Percentiles rank a stretch among this genome's conserved stretches.
Evolutionary conservation across 768 basidiomycete genomes (phyloP).

Genomic region (Leucosporidium creatinivorum): DNA sequence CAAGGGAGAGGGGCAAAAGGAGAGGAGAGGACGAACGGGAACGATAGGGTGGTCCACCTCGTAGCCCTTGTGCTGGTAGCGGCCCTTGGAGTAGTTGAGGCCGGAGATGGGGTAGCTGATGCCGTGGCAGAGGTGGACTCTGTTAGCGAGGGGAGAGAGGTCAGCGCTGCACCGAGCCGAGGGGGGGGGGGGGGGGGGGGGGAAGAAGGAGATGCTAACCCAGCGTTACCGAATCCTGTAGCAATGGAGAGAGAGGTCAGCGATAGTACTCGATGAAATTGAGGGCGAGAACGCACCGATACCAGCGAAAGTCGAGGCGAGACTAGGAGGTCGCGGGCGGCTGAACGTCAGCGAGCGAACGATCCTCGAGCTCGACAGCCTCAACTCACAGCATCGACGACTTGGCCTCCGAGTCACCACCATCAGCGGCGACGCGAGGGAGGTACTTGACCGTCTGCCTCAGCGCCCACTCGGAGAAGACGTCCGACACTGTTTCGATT

Average conservation of each 20-base stretch:
- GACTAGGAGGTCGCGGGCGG: conserved; percentile 44
- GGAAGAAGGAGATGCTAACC: conserved; percentile 57
- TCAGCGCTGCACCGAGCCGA: too few species aligned
- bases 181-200: conserved; percentile 49
- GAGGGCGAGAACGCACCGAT: conserved; percentile 51
- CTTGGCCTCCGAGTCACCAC: conserved; percentile 71
- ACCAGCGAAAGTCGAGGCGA: conserved; percentile 89
- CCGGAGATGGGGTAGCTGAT: conserved; percentile 60
- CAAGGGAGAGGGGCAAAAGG: not conserved
- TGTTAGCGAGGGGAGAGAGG: too few species aligned
- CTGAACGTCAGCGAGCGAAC: too few species aligned
- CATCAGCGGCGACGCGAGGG: conserved; percentile 70
- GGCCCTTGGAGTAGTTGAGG: conserved; percentile 86
- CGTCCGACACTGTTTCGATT: conserved; percentile 64
- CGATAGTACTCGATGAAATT: conserved; percentile 20
- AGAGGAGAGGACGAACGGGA: conserved; percentile 53
- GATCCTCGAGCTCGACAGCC: not conserved
- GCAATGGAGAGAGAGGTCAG: not conserved
- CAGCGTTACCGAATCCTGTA: conserved; percentile 70
- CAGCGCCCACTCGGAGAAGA: conserved; percentile 88
- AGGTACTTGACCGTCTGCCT: conserved; percentile 80
- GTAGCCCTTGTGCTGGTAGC: conserved; percentile 88
- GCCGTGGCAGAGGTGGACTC: conserved; percentile 35
- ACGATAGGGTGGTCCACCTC: conserved; percentile 78
- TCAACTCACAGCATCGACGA: conserved; percentile 74